These are phyloP conservation scores for Panaeolus papilionaceus DNA, from an alignment of 768 basidiomycete genomes.

Conservation along the genomic window DNA sequence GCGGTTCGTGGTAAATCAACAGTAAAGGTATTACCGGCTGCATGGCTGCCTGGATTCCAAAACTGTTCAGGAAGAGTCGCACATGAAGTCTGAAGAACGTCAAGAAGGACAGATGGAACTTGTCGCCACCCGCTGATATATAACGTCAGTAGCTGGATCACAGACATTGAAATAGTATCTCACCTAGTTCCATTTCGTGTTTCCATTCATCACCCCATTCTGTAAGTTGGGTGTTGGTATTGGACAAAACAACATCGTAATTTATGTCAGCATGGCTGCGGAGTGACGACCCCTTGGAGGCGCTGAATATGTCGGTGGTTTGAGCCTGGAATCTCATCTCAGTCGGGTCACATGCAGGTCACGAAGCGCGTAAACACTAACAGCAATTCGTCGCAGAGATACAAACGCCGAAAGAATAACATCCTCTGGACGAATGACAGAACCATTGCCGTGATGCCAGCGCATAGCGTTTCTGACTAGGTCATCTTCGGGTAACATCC, in stretches of 20 bases:
- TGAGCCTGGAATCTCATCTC: conserved; percentile 58
- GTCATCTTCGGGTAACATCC: conserved; percentile 91
- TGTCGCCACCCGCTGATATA: conserved; percentile 66
- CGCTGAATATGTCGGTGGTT: conserved; percentile 75
- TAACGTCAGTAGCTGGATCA: conserved; percentile 16
- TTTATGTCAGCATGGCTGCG: conserved; percentile 67
- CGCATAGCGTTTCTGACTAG: conserved; percentile 68
- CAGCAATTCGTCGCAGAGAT: conserved; percentile 80
- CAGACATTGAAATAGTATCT: conserved; percentile 19
- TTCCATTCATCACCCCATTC: conserved; percentile 79
- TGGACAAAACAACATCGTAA: conserved; percentile 72
- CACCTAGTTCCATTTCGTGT: conserved; percentile 74
- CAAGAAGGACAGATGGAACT: conserved; percentile 79
- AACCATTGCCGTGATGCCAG: conserved; percentile 73
- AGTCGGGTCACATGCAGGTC: background rate
- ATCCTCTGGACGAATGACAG: conserved; percentile 72
- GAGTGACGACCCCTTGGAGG: conserved; percentile 49
- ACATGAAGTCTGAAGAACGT: conserved; percentile 80
- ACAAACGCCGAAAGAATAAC: conserved; percentile 82
- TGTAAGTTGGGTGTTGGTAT: conserved; percentile 74
- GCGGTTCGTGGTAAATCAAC: background rate
- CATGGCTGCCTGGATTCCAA: conserved; percentile 74
- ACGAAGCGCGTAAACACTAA: conserved; percentile 41
- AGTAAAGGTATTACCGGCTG: conserved; percentile 49
- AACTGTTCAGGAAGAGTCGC: conserved; percentile 83